A percentile compares a stretch with the other conserved stretches of the same genome.
These are phyloP conservation scores for Calonectria pseudoturangicola DNA, from an alignment of 2,329 filamentous ascomycete genomes.

Conservation along the genomic window DNA sequence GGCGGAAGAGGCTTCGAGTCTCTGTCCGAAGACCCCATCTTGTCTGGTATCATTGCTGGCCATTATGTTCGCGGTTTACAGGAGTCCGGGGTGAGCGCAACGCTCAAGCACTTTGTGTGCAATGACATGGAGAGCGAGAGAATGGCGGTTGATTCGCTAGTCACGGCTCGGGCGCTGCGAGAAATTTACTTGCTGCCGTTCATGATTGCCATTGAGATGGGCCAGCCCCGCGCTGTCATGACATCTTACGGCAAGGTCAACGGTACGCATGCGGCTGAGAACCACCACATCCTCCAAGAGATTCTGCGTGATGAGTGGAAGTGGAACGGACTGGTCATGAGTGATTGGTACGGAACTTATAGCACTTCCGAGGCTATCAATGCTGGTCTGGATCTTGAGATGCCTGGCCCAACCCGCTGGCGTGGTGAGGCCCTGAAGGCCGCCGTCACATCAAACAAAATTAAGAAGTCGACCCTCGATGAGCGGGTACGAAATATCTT, in stretches of 20 bases:
- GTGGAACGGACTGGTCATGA: conserved; percentile 59
- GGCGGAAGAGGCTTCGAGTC: conserved; percentile 67
- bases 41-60: conserved; percentile 64
- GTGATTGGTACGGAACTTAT: conserved; percentile 60
- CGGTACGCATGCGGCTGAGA: conserved; percentile 50
- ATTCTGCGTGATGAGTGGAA: conserved; percentile 59
- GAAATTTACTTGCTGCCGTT: conserved; percentile 47
- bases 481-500: conserved; percentile 57
- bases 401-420: conserved; percentile 60
- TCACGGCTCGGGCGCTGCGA: conserved; percentile 37
- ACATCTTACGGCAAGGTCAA: conserved; percentile 55
- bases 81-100: conserved; percentile 26
- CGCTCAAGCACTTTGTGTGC: conserved; percentile 42
- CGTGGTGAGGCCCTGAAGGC: conserved; percentile 50
- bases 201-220: conserved; percentile 44
- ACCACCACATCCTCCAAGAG: conserved; percentile 46
- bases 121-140: conserved; percentile 42
- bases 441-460: conserved; percentile 54
- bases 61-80: conserved; percentile 60
- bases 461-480: conserved; percentile 53
- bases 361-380: conserved; percentile 55
- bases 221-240: conserved; percentile 37
- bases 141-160: conserved; percentile 33
- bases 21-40: conserved; percentile 65
- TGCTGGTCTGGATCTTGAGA: conserved; percentile 59